Evolutionary conservation across 192 early-diverging fungal genomes (phyloP).

Genomic region (Spizellomyces sp.): DNA sequence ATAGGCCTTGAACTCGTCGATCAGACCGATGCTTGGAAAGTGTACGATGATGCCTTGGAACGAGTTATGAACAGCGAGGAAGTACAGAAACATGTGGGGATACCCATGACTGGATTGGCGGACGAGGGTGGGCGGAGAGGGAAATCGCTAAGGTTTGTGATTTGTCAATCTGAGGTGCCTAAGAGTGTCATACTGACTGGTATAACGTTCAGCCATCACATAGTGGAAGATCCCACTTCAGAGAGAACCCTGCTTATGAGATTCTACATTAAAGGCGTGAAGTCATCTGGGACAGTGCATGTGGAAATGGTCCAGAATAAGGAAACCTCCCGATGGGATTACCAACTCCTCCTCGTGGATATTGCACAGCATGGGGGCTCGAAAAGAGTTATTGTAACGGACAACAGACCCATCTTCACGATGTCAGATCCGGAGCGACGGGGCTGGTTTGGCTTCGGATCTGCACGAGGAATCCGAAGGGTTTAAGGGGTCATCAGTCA

Average conservation of each 20-base stretch:
- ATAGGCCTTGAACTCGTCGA: background rate
- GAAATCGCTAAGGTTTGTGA: background rate
- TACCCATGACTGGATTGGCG: conserved; percentile 1
- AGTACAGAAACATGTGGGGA: conserved; percentile 1
- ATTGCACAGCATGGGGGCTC: background rate
- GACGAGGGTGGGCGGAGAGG: background rate
- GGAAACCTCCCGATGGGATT: conserved; percentile 1
- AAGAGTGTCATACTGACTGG: background rate
- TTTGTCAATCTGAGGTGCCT: background rate
- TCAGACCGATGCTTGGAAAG: background rate
- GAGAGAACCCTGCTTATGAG: background rate
- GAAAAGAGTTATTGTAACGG: background rate
- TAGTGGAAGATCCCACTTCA: background rate
- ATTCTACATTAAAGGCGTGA: conserved; percentile 6
- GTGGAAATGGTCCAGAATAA: conserved; percentile 14
- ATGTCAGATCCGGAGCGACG: background rate
- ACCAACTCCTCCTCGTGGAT: conserved; percentile 12
- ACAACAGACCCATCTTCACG: background rate
- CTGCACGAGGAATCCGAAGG: background rate
- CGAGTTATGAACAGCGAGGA: background rate
- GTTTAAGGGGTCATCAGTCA: too few species aligned
- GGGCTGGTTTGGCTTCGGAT: conserved; percentile 19
- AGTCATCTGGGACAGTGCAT: conserved; percentile 1
- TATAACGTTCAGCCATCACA: conserved; percentile 7
- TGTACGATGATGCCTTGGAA: conserved; percentile 10